Conservation (phyloP, 108 stramenopile species). For the Pseudonitzschia pungens region DNA sequence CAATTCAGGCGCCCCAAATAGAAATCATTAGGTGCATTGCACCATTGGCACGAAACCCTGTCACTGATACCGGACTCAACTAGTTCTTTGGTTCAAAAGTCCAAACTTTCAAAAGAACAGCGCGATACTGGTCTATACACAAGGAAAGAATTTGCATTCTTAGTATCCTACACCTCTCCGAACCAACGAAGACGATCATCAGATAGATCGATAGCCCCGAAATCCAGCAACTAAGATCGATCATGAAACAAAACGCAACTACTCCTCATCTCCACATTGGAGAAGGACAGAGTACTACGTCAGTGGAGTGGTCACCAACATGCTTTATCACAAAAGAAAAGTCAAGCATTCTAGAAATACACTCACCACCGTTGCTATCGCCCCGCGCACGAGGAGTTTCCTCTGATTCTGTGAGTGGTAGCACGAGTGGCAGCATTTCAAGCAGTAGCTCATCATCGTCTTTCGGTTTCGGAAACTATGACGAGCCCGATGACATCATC, state of each 20-base stretch:
- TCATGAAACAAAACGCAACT: constrained; percentile 1
- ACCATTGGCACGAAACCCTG: neutral
- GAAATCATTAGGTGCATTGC: no score
- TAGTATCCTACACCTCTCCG: neutral
- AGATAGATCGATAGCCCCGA: neutral
- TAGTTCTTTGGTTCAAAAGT: neutral
- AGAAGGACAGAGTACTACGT: neutral
- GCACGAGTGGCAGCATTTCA: neutral
- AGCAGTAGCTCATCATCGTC: constrained; percentile 10
- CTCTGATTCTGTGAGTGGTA: neutral
- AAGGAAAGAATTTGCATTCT: no score
- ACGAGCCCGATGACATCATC: neutral
- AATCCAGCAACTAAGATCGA: neutral
- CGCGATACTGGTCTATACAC: neutral
- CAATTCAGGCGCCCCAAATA: neutral
- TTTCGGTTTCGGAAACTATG: neutral
- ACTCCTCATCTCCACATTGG: neutral
- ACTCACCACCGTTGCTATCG: neutral
- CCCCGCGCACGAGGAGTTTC: neutral
- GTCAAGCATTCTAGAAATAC: neutral
- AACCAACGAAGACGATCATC: neutral
- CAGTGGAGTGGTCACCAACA: neutral
- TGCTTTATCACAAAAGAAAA: neutral
- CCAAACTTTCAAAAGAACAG: neutral
- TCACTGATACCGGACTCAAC: neutral